A percentile compares a stretch with the other conserved stretches of the same genome.
These are phyloP conservation scores for Tylopilus vinaceipallidus DNA, from an alignment of 768 basidiomycete species.

Conservation along the genomic window DNA sequence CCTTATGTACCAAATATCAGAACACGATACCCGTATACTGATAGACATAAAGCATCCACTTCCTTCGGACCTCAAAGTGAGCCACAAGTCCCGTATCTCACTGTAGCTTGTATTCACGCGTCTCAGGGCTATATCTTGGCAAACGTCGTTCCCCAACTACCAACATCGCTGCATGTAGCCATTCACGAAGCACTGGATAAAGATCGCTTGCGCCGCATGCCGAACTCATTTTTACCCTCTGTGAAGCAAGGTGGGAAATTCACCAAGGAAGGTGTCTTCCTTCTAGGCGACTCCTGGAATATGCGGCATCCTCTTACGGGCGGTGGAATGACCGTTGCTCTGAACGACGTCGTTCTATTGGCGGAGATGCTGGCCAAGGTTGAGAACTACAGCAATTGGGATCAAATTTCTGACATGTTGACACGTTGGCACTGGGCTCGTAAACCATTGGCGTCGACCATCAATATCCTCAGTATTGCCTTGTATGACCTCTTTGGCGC, in stretches of 20 bases:
- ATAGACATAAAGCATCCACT: conserved; percentile 85
- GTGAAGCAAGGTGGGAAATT: conserved; percentile 55
- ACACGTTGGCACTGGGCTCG: conserved; percentile 83
- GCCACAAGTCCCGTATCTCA: too few relatives aligned
- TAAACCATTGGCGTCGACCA: conserved; percentile 78
- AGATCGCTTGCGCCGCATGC: conserved; percentile 87
- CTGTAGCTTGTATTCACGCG: neutral
- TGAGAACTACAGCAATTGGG: conserved; percentile 46
- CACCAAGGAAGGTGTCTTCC: conserved; percentile 67
- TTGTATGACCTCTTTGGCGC: conserved; percentile 94
- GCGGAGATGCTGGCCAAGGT: conserved; percentile 55
- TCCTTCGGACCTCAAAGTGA: conserved; percentile 77
- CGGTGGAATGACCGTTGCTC: conserved; percentile 96
- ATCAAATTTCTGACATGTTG: conserved; percentile 48
- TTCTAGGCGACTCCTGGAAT: conserved; percentile 96
- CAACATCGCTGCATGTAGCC: conserved; percentile 62
- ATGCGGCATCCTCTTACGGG: conserved; percentile 99
- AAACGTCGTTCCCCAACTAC: conserved; percentile 80
- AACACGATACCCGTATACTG: conserved; percentile 89
- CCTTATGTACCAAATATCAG: conserved; percentile 87
- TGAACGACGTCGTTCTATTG: conserved; percentile 81
- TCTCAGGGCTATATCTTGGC: conserved; percentile 63
- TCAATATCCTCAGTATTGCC: conserved; percentile 92
- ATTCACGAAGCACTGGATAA: conserved; percentile 69
- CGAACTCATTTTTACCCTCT: conserved; percentile 90